Conservation (phyloP, 768 basidiomycete species). For the Lentinula edodes region DNA sequence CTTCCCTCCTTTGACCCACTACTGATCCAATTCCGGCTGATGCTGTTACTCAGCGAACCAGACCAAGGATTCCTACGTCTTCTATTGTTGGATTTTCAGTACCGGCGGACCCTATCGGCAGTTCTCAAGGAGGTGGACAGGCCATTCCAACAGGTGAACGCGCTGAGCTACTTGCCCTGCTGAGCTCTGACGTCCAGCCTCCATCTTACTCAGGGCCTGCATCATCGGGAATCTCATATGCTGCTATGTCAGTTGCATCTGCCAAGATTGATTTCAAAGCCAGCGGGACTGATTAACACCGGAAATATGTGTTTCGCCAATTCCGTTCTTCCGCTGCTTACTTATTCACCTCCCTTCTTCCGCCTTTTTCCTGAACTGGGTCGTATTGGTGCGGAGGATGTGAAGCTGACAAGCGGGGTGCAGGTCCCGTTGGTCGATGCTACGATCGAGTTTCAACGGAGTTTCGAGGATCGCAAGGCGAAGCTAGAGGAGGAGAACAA, state of each 20-base stretch:
- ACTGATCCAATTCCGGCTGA: slow-evolving; percentile 14
- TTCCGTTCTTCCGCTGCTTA: slow-evolving; percentile 83
- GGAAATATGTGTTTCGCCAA: slow-evolving; percentile 99
- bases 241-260: slow-evolving; percentile 13
- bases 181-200: slow-evolving; percentile 31
- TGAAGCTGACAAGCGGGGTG: slow-evolving; percentile 15
- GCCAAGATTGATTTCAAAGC: background rate
- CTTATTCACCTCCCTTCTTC: slow-evolving; percentile 87
- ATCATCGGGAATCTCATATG: slow-evolving; percentile 7
- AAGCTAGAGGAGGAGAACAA: slow-evolving; percentile 18
- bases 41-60: slow-evolving; percentile 38
- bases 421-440: slow-evolving; percentile 59
- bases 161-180: slow-evolving; percentile 47
- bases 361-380: slow-evolving; percentile 70
- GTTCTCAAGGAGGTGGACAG: slow-evolving; percentile 13
- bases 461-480: slow-evolving; percentile 40
- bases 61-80: slow-evolving; percentile 38
- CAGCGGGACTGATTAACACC: slow-evolving; percentile 82
- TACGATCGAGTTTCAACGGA: slow-evolving; percentile 68
- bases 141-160: slow-evolving; percentile 33
- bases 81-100: slow-evolving; percentile 72
- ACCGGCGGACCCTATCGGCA: slow-evolving; percentile 37
- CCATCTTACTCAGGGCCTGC: slow-evolving; percentile 9
- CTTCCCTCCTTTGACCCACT: slow-evolving; percentile 56
- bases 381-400: slow-evolving; percentile 17